A percentile compares a stretch with the other conserved stretches of the same genome.
Conservation (phyloP, 1,284 basidiomycete species). For the Sphaerobolus stellatus region DNA sequence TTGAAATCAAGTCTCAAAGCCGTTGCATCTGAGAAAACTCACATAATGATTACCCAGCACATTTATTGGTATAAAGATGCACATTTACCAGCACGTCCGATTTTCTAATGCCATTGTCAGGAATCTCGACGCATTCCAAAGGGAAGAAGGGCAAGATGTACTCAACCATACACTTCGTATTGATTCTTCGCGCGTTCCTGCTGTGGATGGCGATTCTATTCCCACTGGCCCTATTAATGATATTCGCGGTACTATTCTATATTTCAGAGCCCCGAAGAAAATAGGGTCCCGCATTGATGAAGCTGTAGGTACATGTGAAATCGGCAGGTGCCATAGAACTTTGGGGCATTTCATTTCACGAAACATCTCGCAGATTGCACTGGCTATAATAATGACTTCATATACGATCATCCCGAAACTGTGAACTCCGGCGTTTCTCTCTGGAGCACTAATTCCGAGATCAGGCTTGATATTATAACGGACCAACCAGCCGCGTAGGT, state of each 20-base stretch:
- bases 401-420: not conserved
- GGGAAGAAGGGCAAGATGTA: constrained; percentile 38
- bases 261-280: constrained; percentile 43
- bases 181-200: constrained; percentile 43
- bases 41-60: constrained; percentile 59
- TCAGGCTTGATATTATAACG: constrained; percentile 50
- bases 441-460: constrained; percentile 48
- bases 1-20: constrained; percentile 47
- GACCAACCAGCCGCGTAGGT: constrained; percentile 52
- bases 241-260: constrained; percentile 41
- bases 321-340: constrained; percentile 25
- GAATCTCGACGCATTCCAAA: constrained; percentile 56
- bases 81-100: too few species aligned
- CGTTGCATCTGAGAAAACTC: constrained; percentile 50
- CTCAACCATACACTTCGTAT: constrained; percentile 46
- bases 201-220: constrained; percentile 44
- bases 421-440: constrained; percentile 29
- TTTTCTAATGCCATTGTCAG: constrained; percentile 23
- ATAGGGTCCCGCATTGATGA: constrained; percentile 45
- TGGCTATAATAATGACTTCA: not conserved
- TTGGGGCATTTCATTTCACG: not conserved
- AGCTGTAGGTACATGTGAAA: constrained; percentile 40
- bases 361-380: constrained; percentile 11
- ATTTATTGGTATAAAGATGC: constrained; percentile 46
- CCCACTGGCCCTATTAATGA: constrained; percentile 49